phyloP scores from a whole-genome alignment of 257 asterid genomes.

The Solanum clarkiae region DNA sequence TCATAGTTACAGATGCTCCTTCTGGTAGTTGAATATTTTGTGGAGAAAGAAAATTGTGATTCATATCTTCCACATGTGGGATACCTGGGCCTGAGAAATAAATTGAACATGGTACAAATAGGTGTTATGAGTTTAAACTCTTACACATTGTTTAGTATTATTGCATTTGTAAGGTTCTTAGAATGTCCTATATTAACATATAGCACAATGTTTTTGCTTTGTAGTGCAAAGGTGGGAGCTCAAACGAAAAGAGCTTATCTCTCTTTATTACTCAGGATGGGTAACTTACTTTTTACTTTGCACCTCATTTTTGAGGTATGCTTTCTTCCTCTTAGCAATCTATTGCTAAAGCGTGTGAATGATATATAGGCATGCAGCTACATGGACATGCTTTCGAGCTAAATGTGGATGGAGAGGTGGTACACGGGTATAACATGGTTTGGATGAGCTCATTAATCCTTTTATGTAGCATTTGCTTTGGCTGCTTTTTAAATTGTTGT shows the following conservation, averaged over 20 bases:
- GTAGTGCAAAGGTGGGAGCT: conserved; percentile 76
- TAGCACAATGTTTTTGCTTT: conserved; percentile 13
- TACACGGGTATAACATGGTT: conserved; percentile 33
- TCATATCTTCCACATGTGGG: not conserved
- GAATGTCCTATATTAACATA: not conserved
- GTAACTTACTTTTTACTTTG: conserved; percentile 24
- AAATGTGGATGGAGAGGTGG: conserved; percentile 86
- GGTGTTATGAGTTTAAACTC: not conserved
- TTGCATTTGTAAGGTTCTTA: not conserved
- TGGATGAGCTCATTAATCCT: not conserved
- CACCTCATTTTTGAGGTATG: not conserved
- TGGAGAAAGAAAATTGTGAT: not conserved
- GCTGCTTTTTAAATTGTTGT: not conserved
- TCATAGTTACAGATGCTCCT: not conserved
- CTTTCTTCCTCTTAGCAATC: not conserved
- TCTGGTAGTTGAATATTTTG: not conserved
- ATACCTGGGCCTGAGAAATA: not conserved
- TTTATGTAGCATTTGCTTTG: not conserved
- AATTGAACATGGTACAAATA: not conserved
- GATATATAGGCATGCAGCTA: conserved; percentile 50
- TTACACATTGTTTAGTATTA: not conserved
- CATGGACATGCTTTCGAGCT: conserved; percentile 80
- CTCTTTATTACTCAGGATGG: conserved; percentile 49
- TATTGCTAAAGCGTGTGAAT: conserved; percentile 8
- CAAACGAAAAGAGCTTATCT: conserved; percentile 64